phyloP scores from a whole-genome alignment of 2,329 filamentous ascomycete genomes.

The Trichocomaceae sp. region DNA sequence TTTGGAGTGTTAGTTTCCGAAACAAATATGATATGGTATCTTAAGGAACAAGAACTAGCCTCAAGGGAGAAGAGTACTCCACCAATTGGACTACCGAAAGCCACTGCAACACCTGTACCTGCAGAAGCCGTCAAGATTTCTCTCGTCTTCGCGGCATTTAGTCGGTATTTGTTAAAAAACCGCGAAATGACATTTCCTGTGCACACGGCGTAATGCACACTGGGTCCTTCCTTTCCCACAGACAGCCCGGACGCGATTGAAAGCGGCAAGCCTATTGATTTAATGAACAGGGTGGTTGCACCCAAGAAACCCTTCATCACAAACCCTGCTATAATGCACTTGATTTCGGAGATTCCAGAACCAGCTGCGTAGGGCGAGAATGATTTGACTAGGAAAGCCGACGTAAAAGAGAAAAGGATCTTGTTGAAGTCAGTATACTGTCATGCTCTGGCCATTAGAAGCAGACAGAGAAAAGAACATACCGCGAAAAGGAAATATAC shows the following conservation, averaged over 20 bases:
- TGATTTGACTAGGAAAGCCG: constrained; percentile 76
- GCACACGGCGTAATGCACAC: constrained; percentile 98
- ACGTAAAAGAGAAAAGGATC: constrained; percentile 72
- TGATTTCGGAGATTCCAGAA: constrained; percentile 97
- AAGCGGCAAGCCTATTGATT: constrained; percentile 81
- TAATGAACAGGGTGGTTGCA: constrained; percentile 85
- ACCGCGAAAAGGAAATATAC: constrained; percentile 82
- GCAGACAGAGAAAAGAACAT: neutral
- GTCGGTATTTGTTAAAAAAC: constrained; percentile 84
- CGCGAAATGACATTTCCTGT: constrained; percentile 94
- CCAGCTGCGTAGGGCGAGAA: constrained; percentile 96
- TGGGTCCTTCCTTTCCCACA: constrained; percentile 94
- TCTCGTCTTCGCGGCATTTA: constrained; percentile 86
- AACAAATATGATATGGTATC: neutral
- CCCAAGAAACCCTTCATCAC: constrained; percentile 98
- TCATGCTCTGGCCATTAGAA: neutral
- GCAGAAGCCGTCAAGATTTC: constrained; percentile 94
- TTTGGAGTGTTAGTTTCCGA: neutral
- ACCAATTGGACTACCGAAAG: constrained; percentile 94
- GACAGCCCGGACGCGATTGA: constrained; percentile 91
- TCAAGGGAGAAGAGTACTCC: constrained; percentile 94
- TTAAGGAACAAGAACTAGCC: constrained; percentile 26
- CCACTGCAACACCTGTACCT: constrained; percentile 89
- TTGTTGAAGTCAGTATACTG: constrained; percentile 25
- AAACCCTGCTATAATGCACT: constrained; percentile 97